These are phyloP conservation scores for Heteromeles arbutifolia DNA, from an alignment of 306 rosid species.

Conservation along the genomic window DNA sequence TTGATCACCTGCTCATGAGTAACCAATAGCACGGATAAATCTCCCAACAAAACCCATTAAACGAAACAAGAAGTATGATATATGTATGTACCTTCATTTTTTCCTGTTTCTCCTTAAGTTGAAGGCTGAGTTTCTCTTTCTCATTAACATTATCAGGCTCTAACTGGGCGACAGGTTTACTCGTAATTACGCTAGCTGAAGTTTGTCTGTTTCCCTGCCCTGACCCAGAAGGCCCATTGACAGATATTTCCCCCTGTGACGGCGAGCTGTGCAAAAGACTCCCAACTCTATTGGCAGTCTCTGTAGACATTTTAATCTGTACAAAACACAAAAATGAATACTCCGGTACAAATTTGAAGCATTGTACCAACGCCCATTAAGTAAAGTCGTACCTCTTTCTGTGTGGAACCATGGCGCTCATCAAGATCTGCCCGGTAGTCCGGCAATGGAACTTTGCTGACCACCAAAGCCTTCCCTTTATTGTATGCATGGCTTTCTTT, in stretches of 20 bases:
- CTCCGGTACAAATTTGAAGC: not conserved
- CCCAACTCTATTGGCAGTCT: conserved; percentile 74
- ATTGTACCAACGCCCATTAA: not conserved
- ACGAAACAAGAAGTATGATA: conserved; percentile 11
- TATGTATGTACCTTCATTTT: conserved; percentile 45
- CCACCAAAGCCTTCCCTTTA: conserved; percentile 79
- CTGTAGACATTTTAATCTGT: conserved; percentile 85
- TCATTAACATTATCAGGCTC: conserved; percentile 47
- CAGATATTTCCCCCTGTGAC: conserved; percentile 23
- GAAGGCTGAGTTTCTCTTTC: conserved; percentile 56
- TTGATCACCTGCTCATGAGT: conserved; percentile 44
- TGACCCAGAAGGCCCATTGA: conserved; percentile 25
- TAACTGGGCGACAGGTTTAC: conserved; percentile 23
- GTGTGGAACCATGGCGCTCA: conserved; percentile 88
- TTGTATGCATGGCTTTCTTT: conserved; percentile 88
- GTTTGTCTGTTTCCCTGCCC: conserved; percentile 37
- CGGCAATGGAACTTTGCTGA: conserved; percentile 89
- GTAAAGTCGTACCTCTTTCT: conserved; percentile 57
- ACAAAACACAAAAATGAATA: conserved; percentile 7
- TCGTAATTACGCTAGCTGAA: conserved; percentile 10
- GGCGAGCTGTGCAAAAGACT: conserved; percentile 63
- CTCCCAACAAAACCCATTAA: not conserved
- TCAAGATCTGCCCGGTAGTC: conserved; percentile 98
- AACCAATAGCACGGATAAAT: not conserved
- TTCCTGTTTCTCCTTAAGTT: conserved; percentile 71